Evolutionary conservation across 2,329 filamentous ascomycete genomes (phyloP).

Genomic region (Pseudocercospora vitis): DNA sequence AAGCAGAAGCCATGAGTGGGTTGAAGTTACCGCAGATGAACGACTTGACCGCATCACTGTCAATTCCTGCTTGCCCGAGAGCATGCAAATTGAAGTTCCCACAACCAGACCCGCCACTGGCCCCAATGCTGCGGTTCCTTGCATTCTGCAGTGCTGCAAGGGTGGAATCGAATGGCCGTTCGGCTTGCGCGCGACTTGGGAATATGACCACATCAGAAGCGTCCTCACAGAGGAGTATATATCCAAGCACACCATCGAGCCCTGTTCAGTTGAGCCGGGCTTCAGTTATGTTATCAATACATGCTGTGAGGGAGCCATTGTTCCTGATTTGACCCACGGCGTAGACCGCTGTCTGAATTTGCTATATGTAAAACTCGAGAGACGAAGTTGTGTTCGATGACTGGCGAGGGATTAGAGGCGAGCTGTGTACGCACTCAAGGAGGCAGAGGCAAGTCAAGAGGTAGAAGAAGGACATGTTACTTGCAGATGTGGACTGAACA

Average conservation of each 20-base stretch:
- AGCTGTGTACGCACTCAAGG: not conserved
- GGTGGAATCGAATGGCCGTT: not conserved
- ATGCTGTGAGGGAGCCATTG: not conserved
- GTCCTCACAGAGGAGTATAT: slow-evolving; percentile 7
- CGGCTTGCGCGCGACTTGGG: slow-evolving; percentile 8
- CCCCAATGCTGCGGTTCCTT: not conserved
- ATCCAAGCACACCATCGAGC: not conserved
- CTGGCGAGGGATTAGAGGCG: not conserved
- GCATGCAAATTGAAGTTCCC: not conserved
- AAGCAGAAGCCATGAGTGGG: not conserved
- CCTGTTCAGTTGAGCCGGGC: not conserved
- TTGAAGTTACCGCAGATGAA: not conserved
- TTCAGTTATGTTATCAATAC: not conserved
- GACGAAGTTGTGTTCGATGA: not conserved
- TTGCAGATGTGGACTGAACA: not conserved
- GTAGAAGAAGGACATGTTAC: not conserved
- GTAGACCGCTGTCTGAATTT: not conserved
- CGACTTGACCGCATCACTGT: not conserved
- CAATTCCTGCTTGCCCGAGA: slow-evolving; percentile 5
- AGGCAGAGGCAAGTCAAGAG: not conserved
- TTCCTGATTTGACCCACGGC: not conserved
- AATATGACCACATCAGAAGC: slow-evolving; percentile 5
- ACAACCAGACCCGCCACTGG: not conserved
- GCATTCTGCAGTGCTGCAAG: not conserved
- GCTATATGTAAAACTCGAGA: not conserved